Evolutionary conservation across 2,329 filamentous ascomycete species (phyloP).

Genomic region (Fusarium drepaniforme): DNA sequence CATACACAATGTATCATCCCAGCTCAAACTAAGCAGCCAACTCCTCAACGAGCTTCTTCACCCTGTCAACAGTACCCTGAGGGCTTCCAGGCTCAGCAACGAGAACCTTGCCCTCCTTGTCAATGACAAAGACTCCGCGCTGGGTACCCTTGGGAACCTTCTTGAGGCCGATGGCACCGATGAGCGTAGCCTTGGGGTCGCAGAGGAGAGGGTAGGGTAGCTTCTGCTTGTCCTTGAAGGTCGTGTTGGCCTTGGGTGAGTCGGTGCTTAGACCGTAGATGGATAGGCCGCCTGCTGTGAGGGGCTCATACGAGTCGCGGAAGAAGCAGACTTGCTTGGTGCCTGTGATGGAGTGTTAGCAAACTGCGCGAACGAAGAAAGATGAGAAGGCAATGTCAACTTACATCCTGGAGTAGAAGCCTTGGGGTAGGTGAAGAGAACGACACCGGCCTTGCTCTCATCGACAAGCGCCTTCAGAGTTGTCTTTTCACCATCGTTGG

Average conservation of each 20-base stretch:
- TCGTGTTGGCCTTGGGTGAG: slow-evolving; percentile 90
- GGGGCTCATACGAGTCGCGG: slow-evolving; percentile 82
- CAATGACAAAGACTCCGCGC: slow-evolving; percentile 88
- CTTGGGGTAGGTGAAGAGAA: slow-evolving; percentile 95
- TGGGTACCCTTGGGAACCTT: slow-evolving; percentile 84
- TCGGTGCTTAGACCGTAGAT: slow-evolving; percentile 94
- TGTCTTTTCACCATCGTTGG: slow-evolving; percentile 84
- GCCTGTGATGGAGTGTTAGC: slow-evolving; percentile 65
- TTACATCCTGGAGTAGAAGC: slow-evolving; percentile 95
- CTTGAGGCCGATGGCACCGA: slow-evolving; percentile 89
- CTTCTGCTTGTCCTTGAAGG: slow-evolving; percentile 91
- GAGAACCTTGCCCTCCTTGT: slow-evolving; percentile 85
- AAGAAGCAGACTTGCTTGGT: slow-evolving; percentile 95
- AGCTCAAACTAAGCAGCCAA: slow-evolving; percentile 38
- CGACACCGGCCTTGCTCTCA: slow-evolving; percentile 86
- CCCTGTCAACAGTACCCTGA: slow-evolving; percentile 80
- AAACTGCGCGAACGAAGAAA: background rate
- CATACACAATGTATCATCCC: background rate
- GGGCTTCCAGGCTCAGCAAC: slow-evolving; percentile 82
- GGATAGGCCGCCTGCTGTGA: slow-evolving; percentile 82
- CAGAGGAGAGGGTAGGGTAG: slow-evolving; percentile 91
- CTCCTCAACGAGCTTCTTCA: slow-evolving; percentile 76
- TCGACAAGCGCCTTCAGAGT: slow-evolving; percentile 85
- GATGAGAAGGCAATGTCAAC: slow-evolving; percentile 47
- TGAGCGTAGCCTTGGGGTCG: slow-evolving; percentile 80